A percentile compares a stretch with the other conserved stretches of the same genome.
phyloP scores from a whole-genome alignment of 2,329 filamentous ascomycete genomes.

The Raffaelea deltoideospora region DNA sequence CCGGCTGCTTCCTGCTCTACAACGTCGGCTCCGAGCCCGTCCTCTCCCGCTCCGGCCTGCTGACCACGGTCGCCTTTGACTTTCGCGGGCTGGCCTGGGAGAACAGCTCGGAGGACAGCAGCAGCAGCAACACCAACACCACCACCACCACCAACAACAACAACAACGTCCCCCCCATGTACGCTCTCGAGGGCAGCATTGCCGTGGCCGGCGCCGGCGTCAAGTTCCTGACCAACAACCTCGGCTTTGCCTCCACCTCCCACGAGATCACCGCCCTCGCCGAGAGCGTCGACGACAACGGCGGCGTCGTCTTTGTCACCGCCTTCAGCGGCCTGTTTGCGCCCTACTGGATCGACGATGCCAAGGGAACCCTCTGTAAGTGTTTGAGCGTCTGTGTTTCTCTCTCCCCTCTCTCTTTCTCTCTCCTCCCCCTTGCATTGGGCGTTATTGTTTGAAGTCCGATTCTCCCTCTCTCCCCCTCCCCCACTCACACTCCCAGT shows the following conservation, averaged over 20 bases:
- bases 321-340: constrained; percentile 85
- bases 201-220: constrained; percentile 70
- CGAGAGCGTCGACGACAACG: constrained; percentile 49
- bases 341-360: constrained; percentile 90
- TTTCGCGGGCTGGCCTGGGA: too few relatives aligned
- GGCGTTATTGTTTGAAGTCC: background rate
- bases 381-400: too few relatives aligned
- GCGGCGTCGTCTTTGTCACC: constrained; percentile 75
- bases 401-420: constrained; percentile 14
- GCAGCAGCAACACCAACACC: too few relatives aligned
- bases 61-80: constrained; percentile 80
- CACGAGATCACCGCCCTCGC: constrained; percentile 35
- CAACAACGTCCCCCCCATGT: constrained; percentile 45
- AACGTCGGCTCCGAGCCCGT: constrained; percentile 78
- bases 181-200: constrained; percentile 73
- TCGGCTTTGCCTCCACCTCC: constrained; percentile 40
- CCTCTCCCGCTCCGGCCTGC: constrained; percentile 66
- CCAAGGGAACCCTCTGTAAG: constrained; percentile 69
- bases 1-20: constrained; percentile 78
- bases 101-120: too few relatives aligned
- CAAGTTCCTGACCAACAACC: constrained; percentile 54
- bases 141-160: too few relatives aligned
- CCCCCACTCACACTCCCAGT: constrained; percentile 26
- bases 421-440: background rate
- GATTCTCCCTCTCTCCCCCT: background rate